Evolutionary conservation across 768 basidiomycete genomes (phyloP).

Genomic region (Boletus insuetus): DNA sequence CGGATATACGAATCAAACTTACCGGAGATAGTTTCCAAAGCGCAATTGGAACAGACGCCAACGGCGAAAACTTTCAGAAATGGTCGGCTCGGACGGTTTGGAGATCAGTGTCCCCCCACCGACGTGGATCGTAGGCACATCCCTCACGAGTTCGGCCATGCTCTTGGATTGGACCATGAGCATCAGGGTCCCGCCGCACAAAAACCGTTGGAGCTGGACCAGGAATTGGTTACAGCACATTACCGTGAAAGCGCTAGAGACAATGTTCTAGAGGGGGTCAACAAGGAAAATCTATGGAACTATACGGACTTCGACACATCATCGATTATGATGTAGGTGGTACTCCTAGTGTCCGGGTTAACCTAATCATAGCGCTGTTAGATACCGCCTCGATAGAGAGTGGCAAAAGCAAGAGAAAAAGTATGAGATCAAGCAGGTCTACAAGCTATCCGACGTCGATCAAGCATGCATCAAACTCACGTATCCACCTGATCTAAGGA

Average conservation of each 20-base stretch:
- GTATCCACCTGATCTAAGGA: not conserved
- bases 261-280: not conserved
- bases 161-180: not conserved
- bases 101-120: not conserved
- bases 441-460: not conserved
- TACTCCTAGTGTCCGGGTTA: not conserved
- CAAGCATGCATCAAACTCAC: not conserved
- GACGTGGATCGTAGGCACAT: not conserved
- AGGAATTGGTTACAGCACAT: not conserved
- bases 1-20: not conserved
- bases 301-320: not conserved
- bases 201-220: too few relatives aligned
- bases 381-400: not conserved
- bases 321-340: not conserved
- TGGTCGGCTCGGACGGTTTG: too few relatives aligned
- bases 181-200: not conserved
- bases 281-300: not conserved
- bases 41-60: not conserved
- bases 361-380: not conserved
- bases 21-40: not conserved
- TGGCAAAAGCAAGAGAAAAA: not conserved
- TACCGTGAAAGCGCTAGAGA: too few relatives aligned
- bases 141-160: not conserved
- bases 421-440: not conserved
- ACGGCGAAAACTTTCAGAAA: too few relatives aligned